Percentiles rank a stretch among this genome's conserved stretches.
Conservation (phyloP, 352 stramenopile species). For the Aphanomyces astaci region DNA sequence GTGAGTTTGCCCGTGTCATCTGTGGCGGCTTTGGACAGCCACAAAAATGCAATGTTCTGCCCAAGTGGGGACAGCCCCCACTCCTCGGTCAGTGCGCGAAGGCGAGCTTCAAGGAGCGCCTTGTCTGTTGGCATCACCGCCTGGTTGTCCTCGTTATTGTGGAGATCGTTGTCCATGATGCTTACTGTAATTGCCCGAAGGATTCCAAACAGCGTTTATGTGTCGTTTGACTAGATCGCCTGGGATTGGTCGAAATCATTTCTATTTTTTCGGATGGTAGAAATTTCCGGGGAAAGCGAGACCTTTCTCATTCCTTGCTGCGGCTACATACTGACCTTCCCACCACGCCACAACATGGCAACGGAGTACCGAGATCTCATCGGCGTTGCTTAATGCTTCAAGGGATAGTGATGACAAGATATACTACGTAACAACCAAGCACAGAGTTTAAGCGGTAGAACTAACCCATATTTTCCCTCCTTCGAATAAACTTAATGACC, state of each 20-base stretch:
- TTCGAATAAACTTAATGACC: not conserved
- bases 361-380: no score
- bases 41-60: constrained; percentile 52
- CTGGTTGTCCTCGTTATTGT: not conserved
- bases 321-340: no score
- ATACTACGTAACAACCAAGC: no score
- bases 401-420: no score
- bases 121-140: not conserved
- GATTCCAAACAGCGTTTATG: not conserved
- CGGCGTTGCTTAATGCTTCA: no score
- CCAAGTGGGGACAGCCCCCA: constrained; percentile 66
- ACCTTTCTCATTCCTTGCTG: no score
- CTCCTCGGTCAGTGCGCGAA: constrained; percentile 38
- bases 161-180: not conserved
- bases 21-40: constrained; percentile 36
- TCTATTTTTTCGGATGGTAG: no score
- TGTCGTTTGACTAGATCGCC: not conserved
- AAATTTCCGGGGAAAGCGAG: not conserved
- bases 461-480: no score
- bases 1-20: constrained; percentile 30
- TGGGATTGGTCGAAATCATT: not conserved
- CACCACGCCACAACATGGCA: no score
- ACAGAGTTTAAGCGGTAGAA: no score
- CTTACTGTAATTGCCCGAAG: not conserved
- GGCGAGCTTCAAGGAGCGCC: constrained; percentile 5